phyloP scores from a whole-genome alignment of 75 land plant species.

The Azolla pinnata region DNA sequence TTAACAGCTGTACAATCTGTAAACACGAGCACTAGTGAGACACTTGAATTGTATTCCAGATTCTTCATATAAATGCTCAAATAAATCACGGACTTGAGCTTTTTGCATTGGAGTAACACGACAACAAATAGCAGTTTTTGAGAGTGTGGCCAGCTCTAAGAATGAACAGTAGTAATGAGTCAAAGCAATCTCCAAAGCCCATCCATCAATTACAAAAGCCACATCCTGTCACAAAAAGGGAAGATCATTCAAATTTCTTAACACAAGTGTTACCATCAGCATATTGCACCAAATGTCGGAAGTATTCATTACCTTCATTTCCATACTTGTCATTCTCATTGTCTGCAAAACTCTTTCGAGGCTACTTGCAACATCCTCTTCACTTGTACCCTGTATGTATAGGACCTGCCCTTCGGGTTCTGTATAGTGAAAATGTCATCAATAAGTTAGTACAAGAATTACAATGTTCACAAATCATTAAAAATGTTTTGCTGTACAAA shows the following conservation, averaged over 20 bases:
- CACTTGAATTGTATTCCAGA: neutral
- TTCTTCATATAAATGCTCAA: neutral
- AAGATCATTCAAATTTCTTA: too few relatives aligned
- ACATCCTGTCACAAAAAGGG: too few relatives aligned
- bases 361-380: slow-evolving; percentile 71
- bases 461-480: too few relatives aligned
- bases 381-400: slow-evolving; percentile 63
- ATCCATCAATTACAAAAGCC: slow-evolving; percentile 97
- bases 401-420: slow-evolving; percentile 95
- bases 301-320: slow-evolving; percentile 85
- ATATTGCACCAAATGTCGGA: too few relatives aligned
- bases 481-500: too few relatives aligned
- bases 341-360: slow-evolving; percentile 82
- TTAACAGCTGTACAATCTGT: slow-evolving; percentile 87
- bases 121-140: slow-evolving; percentile 93
- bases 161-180: slow-evolving; percentile 54
- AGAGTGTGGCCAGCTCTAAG: slow-evolving; percentile 72
- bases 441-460: neutral
- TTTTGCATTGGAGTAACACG: slow-evolving; percentile 98
- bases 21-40: too few relatives aligned
- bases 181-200: slow-evolving; percentile 83
- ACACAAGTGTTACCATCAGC: too few relatives aligned
- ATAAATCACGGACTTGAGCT: slow-evolving; percentile 62
- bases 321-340: slow-evolving; percentile 73
- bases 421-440: slow-evolving; percentile 12